Base-by-base conservation (phyloP, 169 alveolate species). In the Toxoplasma gondii region DNA sequence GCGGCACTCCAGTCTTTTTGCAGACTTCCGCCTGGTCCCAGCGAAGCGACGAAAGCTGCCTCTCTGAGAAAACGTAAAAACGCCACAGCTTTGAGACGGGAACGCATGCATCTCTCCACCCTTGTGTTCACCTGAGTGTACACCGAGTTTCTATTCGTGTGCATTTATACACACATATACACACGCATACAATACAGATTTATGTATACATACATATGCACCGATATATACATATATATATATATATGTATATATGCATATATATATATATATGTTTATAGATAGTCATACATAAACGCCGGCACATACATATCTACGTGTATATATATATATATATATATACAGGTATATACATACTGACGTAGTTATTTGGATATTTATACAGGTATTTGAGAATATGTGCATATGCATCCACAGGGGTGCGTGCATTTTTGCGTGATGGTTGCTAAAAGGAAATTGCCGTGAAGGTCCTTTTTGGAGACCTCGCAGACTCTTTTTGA, bases 1-100 rank as follows among this genome's bases (percentile, higher is more conserved):
- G 86, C 86, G 45, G 86, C 86, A 27, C 45, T 78, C 86, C 86
- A 78, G 45, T 78, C 86, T 27, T 38, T 78, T n/a, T 38, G 86
- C 49, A 78, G 24, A 45, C 86, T 78, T n/a, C 39, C 49, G 1
- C 86, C 44, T 19, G 39, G 45, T 0, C 86, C 86, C 24, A 78
- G 45, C 49, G 49, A 78, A 16, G 86, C 86, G 39, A 78, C 86
- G 45, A 78, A 78, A 16, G 86, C 39, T n/a, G 86, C 39, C 43
- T 78, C 86, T 78, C 86, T 78, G 86, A 36, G n/a, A n/a, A n/a
- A n/a, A 9, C 44, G n/a, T 17, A n/a, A 38, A 9, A 78, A 2
- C 2, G 34, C 82, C 58, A 49, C 58, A 49, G 22, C 58, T 49
- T 49, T 49, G 12, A 49, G 58, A 12, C 58, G 78, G 17, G 78